Base-by-base conservation (phyloP, 2,329 filamentous ascomycete genomes). In the Cadophora gregata region DNA sequence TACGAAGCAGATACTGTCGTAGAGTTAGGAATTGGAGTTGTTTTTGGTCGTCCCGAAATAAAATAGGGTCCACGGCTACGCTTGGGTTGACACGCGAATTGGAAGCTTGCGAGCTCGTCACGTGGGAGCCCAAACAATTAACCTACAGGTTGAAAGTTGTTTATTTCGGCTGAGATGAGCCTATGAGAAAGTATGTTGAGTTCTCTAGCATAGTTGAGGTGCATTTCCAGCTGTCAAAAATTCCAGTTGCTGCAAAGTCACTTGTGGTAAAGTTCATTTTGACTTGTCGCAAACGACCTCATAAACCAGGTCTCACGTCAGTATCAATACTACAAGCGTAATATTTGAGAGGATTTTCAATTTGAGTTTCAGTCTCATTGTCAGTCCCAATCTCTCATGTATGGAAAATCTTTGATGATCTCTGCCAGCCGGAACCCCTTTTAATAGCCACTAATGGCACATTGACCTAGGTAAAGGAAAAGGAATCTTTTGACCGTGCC, bases 401-500 rank as follows among this genome's bases (percentile, higher is more conserved):
- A 72, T 71, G 68, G 66, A 74, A 74, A 74, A 70, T 77, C 74
- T 76, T 75, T 72, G 66, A 72, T 76, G 72, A 74, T 74, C 70
- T 74, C 69, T 72, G 72, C 69, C 71, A 71, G 70, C 71, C 70
- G 74, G 71, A 62, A 51, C 71, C 72, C 72, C 65, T 75, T 76
- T 76, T 76, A 66, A 72, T 73, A 67, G 69, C 74, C 74, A 74
- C 66, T 71, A 61, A 68, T 69, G 72, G 70, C 70, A 72, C 69
- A 64, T 69, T 69, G 67, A 68, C 69, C 69, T 64, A 68, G 65
- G 63, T 62, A 70, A 73, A 72, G 65, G 70, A 75, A 76, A 74
- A 72, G 59, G 71, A 75, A 75, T 74, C 73, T 75, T 76, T 76
- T 75, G 71, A 73, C 72, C 74, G 65, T 71, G 70, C 74, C 75